phyloP scores from a whole-genome alignment of 345 rosid species.

The Geranium rotundifolium region DNA sequence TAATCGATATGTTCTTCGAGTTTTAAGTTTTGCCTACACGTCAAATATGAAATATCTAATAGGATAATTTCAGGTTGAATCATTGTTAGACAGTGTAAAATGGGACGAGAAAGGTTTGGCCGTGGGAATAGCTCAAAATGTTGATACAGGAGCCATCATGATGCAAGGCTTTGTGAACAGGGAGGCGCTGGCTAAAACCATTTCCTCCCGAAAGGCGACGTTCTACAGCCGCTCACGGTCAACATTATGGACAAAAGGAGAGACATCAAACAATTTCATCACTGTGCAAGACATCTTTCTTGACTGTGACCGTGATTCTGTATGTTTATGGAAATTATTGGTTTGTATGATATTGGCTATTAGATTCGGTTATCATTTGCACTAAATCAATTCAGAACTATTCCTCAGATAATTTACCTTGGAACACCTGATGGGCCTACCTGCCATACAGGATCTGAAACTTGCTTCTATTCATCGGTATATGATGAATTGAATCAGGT shows the following conservation, averaged over 20 bases:
- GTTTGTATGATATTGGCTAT: neutral
- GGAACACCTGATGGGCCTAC: slow-evolving; percentile 92
- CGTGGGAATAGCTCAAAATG: slow-evolving; percentile 88
- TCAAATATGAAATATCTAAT: neutral
- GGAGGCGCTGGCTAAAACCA: slow-evolving; percentile 63
- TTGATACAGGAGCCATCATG: slow-evolving; percentile 75
- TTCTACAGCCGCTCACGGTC: slow-evolving; percentile 85
- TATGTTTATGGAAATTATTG: slow-evolving; percentile 20
- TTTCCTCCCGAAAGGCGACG: slow-evolving; percentile 72
- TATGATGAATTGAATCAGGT: slow-evolving; percentile 24
- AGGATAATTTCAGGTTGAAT: slow-evolving; percentile 39
- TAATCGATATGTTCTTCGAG: too few relatives aligned
- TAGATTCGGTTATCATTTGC: neutral
- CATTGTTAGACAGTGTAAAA: slow-evolving; percentile 57
- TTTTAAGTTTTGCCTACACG: too few relatives aligned
- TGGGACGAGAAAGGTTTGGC: slow-evolving; percentile 96
- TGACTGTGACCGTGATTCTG: slow-evolving; percentile 83
- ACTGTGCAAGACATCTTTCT: slow-evolving; percentile 57
- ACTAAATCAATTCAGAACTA: slow-evolving; percentile 1
- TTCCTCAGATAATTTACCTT: slow-evolving; percentile 69
- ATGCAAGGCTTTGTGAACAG: slow-evolving; percentile 93
- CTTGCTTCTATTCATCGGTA: slow-evolving; percentile 65
- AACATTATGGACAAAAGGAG: slow-evolving; percentile 84
- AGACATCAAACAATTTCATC: slow-evolving; percentile 79
- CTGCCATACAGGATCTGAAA: slow-evolving; percentile 89